Percentiles rank a stretch among this genome's conserved stretches.
phyloP scores from a whole-genome alignment of 441 rosid genomes.

The Adansonia gregorii region DNA sequence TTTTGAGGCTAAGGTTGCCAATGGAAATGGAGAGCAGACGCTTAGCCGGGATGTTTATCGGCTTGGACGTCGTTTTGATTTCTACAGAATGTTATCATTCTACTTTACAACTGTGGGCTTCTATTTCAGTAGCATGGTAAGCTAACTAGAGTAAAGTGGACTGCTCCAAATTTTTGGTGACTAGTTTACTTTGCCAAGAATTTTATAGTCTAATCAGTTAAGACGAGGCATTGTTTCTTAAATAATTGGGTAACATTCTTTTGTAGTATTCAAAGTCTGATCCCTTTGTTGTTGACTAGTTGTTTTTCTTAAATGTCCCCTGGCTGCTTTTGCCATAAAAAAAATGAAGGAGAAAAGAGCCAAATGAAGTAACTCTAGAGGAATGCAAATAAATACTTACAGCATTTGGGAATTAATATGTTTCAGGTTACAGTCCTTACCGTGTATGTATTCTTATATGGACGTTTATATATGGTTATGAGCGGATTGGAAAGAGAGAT shows the following conservation, averaged over 20 bases:
- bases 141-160: constrained; percentile 22
- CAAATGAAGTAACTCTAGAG: not conserved
- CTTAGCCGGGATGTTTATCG: constrained; percentile 96
- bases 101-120: constrained; percentile 96
- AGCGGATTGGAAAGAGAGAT: constrained; percentile 84
- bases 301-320: not conserved
- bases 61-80: constrained; percentile 90
- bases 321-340: not conserved
- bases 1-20: constrained; percentile 98
- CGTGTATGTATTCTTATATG: constrained; percentile 90
- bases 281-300: not conserved
- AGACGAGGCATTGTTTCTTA: constrained; percentile 5
- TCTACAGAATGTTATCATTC: constrained; percentile 97
- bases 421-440: constrained; percentile 83
- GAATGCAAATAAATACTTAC: constrained; percentile 12
- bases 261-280: not conserved
- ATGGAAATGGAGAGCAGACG: constrained; percentile 99
- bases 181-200: not conserved
- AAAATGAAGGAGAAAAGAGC: not conserved
- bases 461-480: constrained; percentile 92
- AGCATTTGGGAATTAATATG: constrained; percentile 11
- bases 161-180: not conserved
- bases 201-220: constrained; percentile 20
- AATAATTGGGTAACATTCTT: constrained; percentile 5
- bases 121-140: constrained; percentile 98